Base-by-base conservation (phyloP, 345 rosid species). In the Ailanthus altissimus region DNA sequence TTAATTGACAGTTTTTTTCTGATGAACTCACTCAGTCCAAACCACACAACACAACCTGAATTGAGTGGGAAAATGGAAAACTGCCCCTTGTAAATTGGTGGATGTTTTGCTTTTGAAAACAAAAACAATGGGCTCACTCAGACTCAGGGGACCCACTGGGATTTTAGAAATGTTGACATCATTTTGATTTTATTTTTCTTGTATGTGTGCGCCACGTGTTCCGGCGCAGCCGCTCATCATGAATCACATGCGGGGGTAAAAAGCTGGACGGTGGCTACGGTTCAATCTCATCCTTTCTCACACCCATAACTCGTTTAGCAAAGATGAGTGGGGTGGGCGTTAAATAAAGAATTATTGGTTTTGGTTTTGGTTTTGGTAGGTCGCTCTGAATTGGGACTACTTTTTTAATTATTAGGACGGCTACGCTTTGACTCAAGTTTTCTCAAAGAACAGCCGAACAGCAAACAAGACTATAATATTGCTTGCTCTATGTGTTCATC, bases 51-150 rank as follows among this genome's bases (percentile, higher is more conserved):
- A 3, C 38, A 1, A 32, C 2, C 38, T 1, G 3, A 32, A 32
- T 1, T 32, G 38, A 32, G 38, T 32, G 38, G 38, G 38, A 32
- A 32, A 32, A 32, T 32, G 1, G 38, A 32, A 32, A 32, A 32
- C 38, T 32, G 3, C 38, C 38, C 38, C 3, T 32, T 3, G 38
- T 15, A 47, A 25, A 26, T 32, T 6, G 57, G 51, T 1, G 23
- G 56, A 25, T 8, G 7, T 40, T 74, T 74, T 32, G 38, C 38
- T 1, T 32, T 32, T 32, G 3, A 32, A 32, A 38, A 8, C 61
- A 26, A 36, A 81, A 77, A 81, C 84, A 47, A 77, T 74, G 84
- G 84, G 84, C 76, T 77, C 13, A 9, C 67, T 57, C 72, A 25
- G 25, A n/a, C 38, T 32, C 3, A 21, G 67, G 23, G 16, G 75